phyloP scores from a whole-genome alignment of 352 stramenopile genomes.

The Phytophthora tentaculata region DNA sequence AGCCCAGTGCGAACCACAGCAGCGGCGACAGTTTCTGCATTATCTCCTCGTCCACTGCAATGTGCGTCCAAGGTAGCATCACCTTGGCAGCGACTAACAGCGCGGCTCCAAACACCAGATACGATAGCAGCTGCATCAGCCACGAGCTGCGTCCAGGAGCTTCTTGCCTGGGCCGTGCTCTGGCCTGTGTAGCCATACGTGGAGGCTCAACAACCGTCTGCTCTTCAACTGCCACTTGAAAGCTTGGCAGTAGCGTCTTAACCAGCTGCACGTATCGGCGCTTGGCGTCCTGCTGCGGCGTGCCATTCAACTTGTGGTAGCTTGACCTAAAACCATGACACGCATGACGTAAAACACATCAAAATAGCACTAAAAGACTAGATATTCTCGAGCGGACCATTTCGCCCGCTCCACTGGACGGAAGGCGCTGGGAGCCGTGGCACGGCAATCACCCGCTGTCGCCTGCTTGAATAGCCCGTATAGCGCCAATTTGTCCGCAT shows the following conservation, averaged over 20 bases:
- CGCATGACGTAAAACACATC: background rate
- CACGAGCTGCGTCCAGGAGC: conserved; percentile 17
- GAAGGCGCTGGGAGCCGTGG: conserved; percentile 58
- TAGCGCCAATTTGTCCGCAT: conserved; percentile 78
- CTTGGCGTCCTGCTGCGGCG: conserved; percentile 45
- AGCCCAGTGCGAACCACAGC: conserved; percentile 67
- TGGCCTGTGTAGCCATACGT: conserved; percentile 9
- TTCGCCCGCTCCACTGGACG: conserved; percentile 66
- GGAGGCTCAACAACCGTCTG: background rate
- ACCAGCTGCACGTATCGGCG: conserved; percentile 62
- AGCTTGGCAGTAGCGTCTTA: conserved; percentile 52
- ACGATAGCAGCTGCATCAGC: conserved; percentile 18
- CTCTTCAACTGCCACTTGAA: conserved; percentile 36
- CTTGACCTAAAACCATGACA: conserved; percentile 47
- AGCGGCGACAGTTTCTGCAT: conserved; percentile 44
- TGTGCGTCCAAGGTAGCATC: conserved; percentile 29
- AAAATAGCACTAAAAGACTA: background rate
- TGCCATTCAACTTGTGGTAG: conserved; percentile 51
- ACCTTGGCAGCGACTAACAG: conserved; percentile 24
- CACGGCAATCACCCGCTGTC: conserved; percentile 65
- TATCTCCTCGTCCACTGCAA: conserved; percentile 26
- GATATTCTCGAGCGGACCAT: conserved; percentile 39
- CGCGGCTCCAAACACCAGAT: background rate
- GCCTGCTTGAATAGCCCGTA: conserved; percentile 87
- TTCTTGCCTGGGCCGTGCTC: background rate